These are phyloP conservation scores for Spathaspora girioi DNA, from an alignment of 805 yeast genomes.

Conservation along the genomic window DNA sequence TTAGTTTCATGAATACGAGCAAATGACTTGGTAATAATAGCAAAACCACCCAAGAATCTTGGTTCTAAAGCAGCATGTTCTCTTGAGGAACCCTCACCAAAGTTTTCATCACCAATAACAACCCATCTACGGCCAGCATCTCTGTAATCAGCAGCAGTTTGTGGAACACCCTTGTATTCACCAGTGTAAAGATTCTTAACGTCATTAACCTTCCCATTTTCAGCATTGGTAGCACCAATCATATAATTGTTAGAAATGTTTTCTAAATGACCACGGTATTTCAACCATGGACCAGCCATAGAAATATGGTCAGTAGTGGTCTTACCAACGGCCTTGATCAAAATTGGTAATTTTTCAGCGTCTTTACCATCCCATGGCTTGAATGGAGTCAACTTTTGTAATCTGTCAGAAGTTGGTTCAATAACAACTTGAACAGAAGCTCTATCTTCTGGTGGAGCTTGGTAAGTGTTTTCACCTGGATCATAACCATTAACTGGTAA, in stretches of 20 bases:
- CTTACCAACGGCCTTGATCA: conserved; percentile 95
- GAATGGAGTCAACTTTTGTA: conserved; percentile 92
- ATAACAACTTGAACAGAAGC: conserved; percentile 68
- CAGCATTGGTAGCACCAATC: conserved; percentile 99
- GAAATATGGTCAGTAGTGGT: conserved; percentile 99
- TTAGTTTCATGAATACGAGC: conserved; percentile 99
- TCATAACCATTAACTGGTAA: conserved; percentile 89
- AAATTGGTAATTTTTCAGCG: conserved; percentile 81
- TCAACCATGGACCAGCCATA: conserved; percentile 99
- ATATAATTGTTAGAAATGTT: conserved; percentile 98
- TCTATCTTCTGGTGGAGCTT: conserved; percentile 94
- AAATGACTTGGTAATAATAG: conserved; percentile 95
- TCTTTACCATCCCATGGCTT: conserved; percentile 96
- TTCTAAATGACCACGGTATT: conserved; percentile 99
- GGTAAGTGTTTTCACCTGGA: conserved; percentile 91
- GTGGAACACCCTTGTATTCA: conserved; percentile 93
- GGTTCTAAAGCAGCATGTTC: conserved; percentile 99
- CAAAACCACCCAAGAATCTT: conserved; percentile 97
- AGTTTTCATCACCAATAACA: conserved; percentile 97
- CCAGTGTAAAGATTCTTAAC: conserved; percentile 90
- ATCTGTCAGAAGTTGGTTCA: conserved; percentile 90
- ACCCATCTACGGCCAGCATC: conserved; percentile 92
- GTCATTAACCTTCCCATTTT: conserved; percentile 89
- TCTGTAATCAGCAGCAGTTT: conserved; percentile 92
- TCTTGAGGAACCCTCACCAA: conserved; percentile 99